These are phyloP conservation scores for Fusarium sororula DNA, from an alignment of 2,329 filamentous ascomycete species.

Conservation along the genomic window DNA sequence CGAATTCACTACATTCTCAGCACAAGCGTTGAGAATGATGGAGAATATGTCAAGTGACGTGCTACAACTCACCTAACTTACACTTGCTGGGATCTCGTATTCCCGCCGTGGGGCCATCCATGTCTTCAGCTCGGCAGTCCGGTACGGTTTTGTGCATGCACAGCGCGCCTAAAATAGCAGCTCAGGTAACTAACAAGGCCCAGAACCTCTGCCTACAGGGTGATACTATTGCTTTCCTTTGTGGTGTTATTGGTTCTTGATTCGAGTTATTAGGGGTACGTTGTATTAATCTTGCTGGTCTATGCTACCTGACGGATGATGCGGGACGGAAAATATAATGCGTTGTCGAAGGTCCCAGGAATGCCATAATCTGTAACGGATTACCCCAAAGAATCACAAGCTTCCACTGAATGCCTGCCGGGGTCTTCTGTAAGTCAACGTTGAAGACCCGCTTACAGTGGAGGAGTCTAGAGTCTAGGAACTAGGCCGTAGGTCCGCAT, in stretches of 20 bases:
- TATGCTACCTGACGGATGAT: constrained; percentile 15
- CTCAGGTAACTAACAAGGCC: not conserved
- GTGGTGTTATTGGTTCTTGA: not conserved
- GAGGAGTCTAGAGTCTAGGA: not conserved
- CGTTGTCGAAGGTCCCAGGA: not conserved
- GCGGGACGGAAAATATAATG: not conserved
- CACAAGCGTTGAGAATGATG: constrained; percentile 19
- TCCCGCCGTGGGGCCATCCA: constrained; percentile 20
- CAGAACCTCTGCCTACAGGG: not conserved
- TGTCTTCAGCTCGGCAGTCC: constrained; percentile 21
- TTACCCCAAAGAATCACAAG: not conserved
- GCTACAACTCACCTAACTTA: constrained; percentile 10
- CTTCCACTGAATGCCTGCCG: constrained; percentile 18
- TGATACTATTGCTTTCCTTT: not conserved
- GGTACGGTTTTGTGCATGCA: constrained; percentile 13
- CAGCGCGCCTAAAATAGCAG: constrained; percentile 19
- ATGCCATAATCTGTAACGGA: constrained; percentile 11
- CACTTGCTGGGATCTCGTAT: constrained; percentile 35
- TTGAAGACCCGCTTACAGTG: constrained; percentile 8
- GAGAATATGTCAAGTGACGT: constrained; percentile 36
- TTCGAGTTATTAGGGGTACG: constrained; percentile 17
- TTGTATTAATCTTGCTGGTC: not conserved
- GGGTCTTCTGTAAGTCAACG: constrained; percentile 13
- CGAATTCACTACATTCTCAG: constrained; percentile 33
- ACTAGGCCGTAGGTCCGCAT: not conserved